Evolutionary conservation across 108 stramenopile species (phyloP).

Genomic region (Skeletonema tropicum): DNA sequence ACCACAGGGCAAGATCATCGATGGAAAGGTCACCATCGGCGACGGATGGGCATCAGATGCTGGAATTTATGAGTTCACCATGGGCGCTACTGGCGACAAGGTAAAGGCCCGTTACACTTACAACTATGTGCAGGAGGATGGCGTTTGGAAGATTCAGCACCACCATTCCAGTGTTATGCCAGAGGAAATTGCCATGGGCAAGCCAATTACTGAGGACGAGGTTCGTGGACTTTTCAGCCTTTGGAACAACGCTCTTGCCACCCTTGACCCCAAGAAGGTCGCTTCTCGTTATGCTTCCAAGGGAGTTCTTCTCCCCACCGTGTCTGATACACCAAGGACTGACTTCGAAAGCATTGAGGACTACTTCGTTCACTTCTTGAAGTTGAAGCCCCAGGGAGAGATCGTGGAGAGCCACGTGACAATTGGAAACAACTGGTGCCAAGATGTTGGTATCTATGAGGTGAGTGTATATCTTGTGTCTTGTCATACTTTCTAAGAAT

Average conservation of each 20-base stretch:
- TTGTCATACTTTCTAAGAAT: neutral
- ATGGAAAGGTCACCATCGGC: constrained; percentile 62
- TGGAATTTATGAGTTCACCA: constrained; percentile 62
- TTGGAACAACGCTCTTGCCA: constrained; percentile 70
- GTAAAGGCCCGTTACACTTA: constrained; percentile 59
- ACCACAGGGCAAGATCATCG: constrained; percentile 64
- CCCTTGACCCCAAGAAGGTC: constrained; percentile 45
- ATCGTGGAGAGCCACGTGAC: constrained; percentile 58
- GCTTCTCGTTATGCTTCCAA: constrained; percentile 52
- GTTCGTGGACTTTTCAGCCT: constrained; percentile 55
- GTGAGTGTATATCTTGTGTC: constrained; percentile 3
- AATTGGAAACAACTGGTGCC: constrained; percentile 57
- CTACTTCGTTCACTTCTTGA: constrained; percentile 56
- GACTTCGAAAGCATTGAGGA: constrained; percentile 58
- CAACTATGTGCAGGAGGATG: constrained; percentile 51
- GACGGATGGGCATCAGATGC: constrained; percentile 50
- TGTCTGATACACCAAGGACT: constrained; percentile 57
- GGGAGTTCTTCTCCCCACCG: constrained; percentile 53
- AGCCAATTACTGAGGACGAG: constrained; percentile 50
- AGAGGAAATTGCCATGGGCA: constrained; percentile 40
- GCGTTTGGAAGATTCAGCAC: constrained; percentile 68
- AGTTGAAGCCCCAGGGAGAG: constrained; percentile 63
- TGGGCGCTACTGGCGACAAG: constrained; percentile 49
- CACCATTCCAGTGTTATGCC: constrained; percentile 68
- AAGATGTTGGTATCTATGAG: constrained; percentile 67